Percentiles rank a stretch among this genome's conserved stretches.
phyloP scores from a whole-genome alignment of 805 yeast species.

The Kluyveromyces dobzhanskii region DNA sequence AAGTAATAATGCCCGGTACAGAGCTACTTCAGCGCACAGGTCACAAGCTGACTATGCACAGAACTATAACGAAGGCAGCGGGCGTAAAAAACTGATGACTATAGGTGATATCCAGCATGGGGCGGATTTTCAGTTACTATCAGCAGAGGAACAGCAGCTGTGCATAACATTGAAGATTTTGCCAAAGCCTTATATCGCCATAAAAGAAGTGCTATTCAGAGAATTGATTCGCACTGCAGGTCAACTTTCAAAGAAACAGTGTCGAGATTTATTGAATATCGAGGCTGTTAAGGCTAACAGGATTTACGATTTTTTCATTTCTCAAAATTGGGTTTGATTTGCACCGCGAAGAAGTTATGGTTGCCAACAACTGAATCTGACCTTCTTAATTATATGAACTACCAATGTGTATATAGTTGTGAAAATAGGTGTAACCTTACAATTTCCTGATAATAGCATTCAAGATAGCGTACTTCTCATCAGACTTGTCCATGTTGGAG shows the following conservation, averaged over 20 bases:
- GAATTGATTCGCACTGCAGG: slow-evolving; percentile 86
- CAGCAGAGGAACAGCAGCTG: slow-evolving; percentile 79
- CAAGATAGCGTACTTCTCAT: slow-evolving; percentile 25
- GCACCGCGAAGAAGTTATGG: neutral
- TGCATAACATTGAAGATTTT: slow-evolving; percentile 77
- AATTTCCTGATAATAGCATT: slow-evolving; percentile 27
- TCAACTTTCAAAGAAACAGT: slow-evolving; percentile 67
- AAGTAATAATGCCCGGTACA: slow-evolving; percentile 19
- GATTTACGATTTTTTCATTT: slow-evolving; percentile 86
- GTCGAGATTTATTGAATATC: slow-evolving; percentile 74
- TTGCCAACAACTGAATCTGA: too few relatives aligned
- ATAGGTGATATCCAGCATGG: slow-evolving; percentile 68
- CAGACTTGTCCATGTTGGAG: slow-evolving; percentile 18
- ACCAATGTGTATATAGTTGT: neutral
- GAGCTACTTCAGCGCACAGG: slow-evolving; percentile 24
- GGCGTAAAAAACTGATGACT: slow-evolving; percentile 36
- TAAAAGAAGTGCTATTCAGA: slow-evolving; percentile 81
- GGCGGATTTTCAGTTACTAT: slow-evolving; percentile 71
- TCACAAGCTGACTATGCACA: slow-evolving; percentile 21
- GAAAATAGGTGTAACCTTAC: slow-evolving; percentile 8
- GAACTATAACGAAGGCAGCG: slow-evolving; percentile 19
- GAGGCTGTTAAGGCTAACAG: slow-evolving; percentile 82
- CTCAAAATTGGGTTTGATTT: slow-evolving; percentile 71
- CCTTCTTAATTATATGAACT: too few relatives aligned
- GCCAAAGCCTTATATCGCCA: slow-evolving; percentile 91